Evolutionary conservation across 2,329 filamentous ascomycete genomes (phyloP).

Genomic region (Penicillium sp.): DNA sequence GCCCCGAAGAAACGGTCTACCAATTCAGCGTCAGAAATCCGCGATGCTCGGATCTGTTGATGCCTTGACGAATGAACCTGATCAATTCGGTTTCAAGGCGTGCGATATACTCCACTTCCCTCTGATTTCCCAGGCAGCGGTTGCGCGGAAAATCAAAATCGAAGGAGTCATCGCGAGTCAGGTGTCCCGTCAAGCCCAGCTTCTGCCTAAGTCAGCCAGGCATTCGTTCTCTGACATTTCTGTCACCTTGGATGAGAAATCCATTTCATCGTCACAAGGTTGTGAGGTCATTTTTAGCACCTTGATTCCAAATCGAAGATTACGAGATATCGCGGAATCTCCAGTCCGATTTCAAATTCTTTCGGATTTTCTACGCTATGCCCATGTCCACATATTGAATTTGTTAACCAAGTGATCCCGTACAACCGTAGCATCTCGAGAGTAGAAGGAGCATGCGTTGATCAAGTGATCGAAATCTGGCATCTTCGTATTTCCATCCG

Average conservation of each 20-base stretch:
- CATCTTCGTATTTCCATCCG: not conserved
- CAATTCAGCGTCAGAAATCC: conserved; percentile 5
- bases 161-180: conserved; percentile 17
- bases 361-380: not conserved
- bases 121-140: conserved; percentile 12
- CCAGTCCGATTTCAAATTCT: conserved; percentile 8
- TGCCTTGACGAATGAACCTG: conserved; percentile 6
- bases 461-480: not conserved
- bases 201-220: conserved; percentile 20
- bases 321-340: conserved; percentile 7
- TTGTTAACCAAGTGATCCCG: not conserved
- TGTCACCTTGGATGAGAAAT: not conserved
- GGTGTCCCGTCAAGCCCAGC: conserved; percentile 8
- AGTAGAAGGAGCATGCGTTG: not conserved
- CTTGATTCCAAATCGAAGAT: not conserved
- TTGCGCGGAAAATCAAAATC: conserved; percentile 11
- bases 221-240: not conserved
- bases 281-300: not conserved
- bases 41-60: not conserved
- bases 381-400: not conserved
- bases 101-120: conserved; percentile 4
- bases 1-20: conserved; percentile 19
- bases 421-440: conserved; percentile 1
- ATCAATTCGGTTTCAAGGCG: conserved; percentile 10
- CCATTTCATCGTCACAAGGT: not conserved